Evolutionary conservation across 2,329 filamentous ascomycete genomes (phyloP).

Genomic region (Xylaria arbuscula): DNA sequence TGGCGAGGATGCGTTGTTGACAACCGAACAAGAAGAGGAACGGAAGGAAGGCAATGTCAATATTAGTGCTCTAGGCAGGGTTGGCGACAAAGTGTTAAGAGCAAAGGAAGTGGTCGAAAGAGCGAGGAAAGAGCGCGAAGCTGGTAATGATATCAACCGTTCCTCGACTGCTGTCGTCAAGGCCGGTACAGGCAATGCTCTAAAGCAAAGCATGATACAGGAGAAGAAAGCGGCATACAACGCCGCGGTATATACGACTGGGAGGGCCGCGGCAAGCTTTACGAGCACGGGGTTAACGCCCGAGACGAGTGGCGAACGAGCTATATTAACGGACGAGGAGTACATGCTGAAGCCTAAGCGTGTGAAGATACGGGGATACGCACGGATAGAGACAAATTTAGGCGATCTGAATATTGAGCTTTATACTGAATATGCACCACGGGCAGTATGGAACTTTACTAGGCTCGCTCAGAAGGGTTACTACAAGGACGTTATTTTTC

Average conservation of each 20-base stretch:
- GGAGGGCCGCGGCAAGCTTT: constrained; percentile 90
- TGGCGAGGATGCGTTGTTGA: constrained; percentile 74
- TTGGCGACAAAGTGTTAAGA: constrained; percentile 83
- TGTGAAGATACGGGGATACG: constrained; percentile 91
- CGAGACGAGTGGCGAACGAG: constrained; percentile 87
- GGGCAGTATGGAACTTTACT: constrained; percentile 97
- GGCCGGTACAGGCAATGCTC: constrained; percentile 45
- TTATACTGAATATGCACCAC: constrained; percentile 89
- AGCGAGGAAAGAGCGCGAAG: constrained; percentile 78
- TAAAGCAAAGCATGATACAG: constrained; percentile 60
- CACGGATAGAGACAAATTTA: constrained; percentile 84
- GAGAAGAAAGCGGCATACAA: constrained; percentile 78
- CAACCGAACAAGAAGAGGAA: constrained; percentile 76
- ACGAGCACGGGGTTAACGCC: constrained; percentile 95
- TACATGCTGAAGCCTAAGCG: constrained; percentile 94
- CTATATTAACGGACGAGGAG: constrained; percentile 90
- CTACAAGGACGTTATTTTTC: constrained; percentile 85
- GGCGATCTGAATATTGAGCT: constrained; percentile 90
- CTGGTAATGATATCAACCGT: constrained; percentile 68
- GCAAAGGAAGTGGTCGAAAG: constrained; percentile 95
- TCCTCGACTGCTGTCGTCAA: constrained; percentile 58
- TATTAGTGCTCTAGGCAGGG: constrained; percentile 79
- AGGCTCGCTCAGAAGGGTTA: constrained; percentile 89
- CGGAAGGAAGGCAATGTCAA: constrained; percentile 78
- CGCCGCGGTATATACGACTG: constrained; percentile 89